Conservation (phyloP, 2,329 filamentous ascomycete species). For the Tympanopsis confertula region DNA sequence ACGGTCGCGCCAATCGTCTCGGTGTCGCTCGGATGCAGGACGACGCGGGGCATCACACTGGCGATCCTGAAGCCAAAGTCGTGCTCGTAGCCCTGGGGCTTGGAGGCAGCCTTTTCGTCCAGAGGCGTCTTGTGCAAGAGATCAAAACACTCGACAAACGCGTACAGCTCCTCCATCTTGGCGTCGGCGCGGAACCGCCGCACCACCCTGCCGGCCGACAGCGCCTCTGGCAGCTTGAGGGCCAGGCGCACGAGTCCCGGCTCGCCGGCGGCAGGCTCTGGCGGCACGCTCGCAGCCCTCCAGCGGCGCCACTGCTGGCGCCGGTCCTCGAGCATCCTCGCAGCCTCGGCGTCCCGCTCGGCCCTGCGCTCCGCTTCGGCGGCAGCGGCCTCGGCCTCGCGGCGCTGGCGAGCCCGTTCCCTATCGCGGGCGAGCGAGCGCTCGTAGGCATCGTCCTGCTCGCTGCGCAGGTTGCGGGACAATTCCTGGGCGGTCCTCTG, state of each 20-base stretch:
- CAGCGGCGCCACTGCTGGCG: slow-evolving; percentile 66
- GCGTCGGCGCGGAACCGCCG: slow-evolving; percentile 62
- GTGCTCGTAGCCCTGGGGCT: slow-evolving; percentile 65
- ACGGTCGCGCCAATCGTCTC: slow-evolving; percentile 62
- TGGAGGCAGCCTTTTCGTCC: slow-evolving; percentile 21
- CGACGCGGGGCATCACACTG: slow-evolving; percentile 71
- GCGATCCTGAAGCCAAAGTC: slow-evolving; percentile 77
- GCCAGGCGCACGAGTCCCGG: slow-evolving; percentile 65
- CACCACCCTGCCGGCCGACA: slow-evolving; percentile 62
- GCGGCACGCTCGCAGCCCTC: slow-evolving; percentile 55
- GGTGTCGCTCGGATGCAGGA: slow-evolving; percentile 59
- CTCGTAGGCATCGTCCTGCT: slow-evolving; percentile 91
- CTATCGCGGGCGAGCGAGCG: slow-evolving; percentile 78
- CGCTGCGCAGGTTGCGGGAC: slow-evolving; percentile 66
- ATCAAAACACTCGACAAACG: slow-evolving; percentile 87
- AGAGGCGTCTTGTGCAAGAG: slow-evolving; percentile 29
- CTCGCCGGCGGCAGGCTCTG: slow-evolving; percentile 54
- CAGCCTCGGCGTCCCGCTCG: slow-evolving; percentile 48
- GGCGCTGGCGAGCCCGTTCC: slow-evolving; percentile 66
- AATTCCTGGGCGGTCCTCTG: slow-evolving; percentile 71
- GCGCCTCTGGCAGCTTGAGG: slow-evolving; percentile 46
- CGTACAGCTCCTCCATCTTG: slow-evolving; percentile 79
- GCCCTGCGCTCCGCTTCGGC: slow-evolving; percentile 54
- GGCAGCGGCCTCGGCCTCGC: slow-evolving; percentile 64
- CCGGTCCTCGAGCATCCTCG: slow-evolving; percentile 31